Percentiles rank a stretch among this genome's conserved stretches.
Evolutionary conservation across 2,329 filamentous ascomycete genomes (phyloP).

Genomic region (Magnaporthiopsis incrustans): DNA sequence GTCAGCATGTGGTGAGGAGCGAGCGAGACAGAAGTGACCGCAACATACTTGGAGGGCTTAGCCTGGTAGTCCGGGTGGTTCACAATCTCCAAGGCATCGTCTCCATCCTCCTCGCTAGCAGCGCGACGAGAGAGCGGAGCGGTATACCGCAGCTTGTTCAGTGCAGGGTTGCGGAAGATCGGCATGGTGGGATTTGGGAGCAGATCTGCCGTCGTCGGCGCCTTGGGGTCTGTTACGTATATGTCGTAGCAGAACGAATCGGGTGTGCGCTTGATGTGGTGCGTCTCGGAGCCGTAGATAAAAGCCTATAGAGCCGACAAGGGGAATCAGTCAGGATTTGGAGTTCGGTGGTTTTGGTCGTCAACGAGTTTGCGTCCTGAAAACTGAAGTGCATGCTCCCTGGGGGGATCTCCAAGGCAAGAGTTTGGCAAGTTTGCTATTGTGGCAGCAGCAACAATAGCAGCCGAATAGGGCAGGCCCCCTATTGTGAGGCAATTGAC

Average conservation of each 20-base stretch:
- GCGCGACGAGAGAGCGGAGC: constrained; percentile 11
- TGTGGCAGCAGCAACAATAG: background rate
- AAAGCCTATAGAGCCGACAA: constrained; percentile 35
- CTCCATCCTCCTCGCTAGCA: constrained; percentile 10
- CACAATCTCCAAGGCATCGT: constrained; percentile 12
- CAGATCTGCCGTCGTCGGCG: constrained; percentile 36
- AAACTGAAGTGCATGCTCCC: background rate
- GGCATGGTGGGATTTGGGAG: constrained; percentile 42
- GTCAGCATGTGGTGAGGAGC: background rate
- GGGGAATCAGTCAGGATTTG: background rate
- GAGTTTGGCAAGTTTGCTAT: background rate
- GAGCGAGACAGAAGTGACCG: background rate
- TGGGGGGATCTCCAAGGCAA: background rate
- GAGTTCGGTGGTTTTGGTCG: background rate
- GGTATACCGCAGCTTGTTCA: constrained; percentile 13
- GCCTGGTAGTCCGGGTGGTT: constrained; percentile 1
- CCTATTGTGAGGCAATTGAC: constrained; percentile 2
- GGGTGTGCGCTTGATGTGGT: constrained; percentile 29
- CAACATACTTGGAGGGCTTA: constrained; percentile 5
- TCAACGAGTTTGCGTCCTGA: background rate
- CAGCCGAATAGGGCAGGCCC: background rate
- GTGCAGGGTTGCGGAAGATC: constrained; percentile 35
- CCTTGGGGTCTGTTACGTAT: constrained; percentile 45
- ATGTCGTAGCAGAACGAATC: constrained; percentile 44
- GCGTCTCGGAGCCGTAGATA: constrained; percentile 42